These are phyloP conservation scores for Linnemannia schmuckeri DNA, from an alignment of 192 early-diverging fungal genomes.

Conservation along the genomic window DNA sequence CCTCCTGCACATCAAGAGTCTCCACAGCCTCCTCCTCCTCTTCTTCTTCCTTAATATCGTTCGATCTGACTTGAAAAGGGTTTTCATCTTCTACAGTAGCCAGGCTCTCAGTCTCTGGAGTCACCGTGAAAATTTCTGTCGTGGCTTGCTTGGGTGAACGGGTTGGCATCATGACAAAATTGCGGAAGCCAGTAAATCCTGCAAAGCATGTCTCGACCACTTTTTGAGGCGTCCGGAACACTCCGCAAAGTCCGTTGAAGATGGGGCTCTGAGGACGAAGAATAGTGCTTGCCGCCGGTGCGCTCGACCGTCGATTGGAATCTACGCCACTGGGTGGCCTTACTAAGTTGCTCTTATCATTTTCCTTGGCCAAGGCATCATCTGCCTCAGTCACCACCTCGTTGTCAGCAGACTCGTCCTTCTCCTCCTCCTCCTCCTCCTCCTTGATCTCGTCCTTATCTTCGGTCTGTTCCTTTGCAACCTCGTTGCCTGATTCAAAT, in stretches of 20 bases:
- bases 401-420: neutral
- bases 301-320: conserved; percentile 17
- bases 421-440: neutral
- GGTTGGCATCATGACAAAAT: conserved; percentile 27
- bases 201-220: conserved; percentile 34
- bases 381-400: neutral
- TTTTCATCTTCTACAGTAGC: neutral
- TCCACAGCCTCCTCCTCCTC: conserved; percentile 4
- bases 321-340: neutral
- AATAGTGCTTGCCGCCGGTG: conserved; percentile 5
- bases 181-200: conserved; percentile 22
- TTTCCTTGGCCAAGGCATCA: neutral
- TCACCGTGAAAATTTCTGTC: neutral
- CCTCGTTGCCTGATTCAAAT: neutral
- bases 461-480: neutral
- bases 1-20: conserved; percentile 7
- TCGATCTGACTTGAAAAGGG: neutral
- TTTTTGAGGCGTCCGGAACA: conserved; percentile 39
- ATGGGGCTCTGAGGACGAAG: conserved; percentile 22
- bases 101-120: neutral
- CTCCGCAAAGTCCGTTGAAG: conserved; percentile 27
- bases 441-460: neutral
- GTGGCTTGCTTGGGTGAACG: neutral
- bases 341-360: neutral
- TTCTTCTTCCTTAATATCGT: neutral